phyloP scores from a whole-genome alignment of 108 stramenopile genomes.

The Cyclotella choctawhatcheeana region DNA sequence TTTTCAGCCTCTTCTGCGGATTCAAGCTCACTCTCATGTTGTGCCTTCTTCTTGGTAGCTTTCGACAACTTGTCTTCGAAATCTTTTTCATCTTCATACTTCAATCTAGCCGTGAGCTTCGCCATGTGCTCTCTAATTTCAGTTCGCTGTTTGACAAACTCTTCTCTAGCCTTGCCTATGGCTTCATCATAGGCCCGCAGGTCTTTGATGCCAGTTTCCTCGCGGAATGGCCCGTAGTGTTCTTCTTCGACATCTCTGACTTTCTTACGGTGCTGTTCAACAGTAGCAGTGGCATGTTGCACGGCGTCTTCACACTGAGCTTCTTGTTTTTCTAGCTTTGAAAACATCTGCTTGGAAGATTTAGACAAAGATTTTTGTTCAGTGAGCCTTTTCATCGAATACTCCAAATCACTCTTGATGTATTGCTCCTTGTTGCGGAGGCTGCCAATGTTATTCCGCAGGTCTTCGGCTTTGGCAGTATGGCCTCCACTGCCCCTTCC shows the following conservation, averaged over 20 bases:
- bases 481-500: conserved; percentile 56
- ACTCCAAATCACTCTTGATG: conserved; percentile 78
- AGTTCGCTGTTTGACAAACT: conserved; percentile 76
- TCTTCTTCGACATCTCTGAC: conserved; percentile 86
- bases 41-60: conserved; percentile 62
- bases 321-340: conserved; percentile 56
- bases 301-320: conserved; percentile 58
- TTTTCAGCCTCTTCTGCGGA: conserved; percentile 48
- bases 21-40: conserved; percentile 55
- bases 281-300: conserved; percentile 48
- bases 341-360: conserved; percentile 55
- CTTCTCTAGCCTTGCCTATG: conserved; percentile 81
- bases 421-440: conserved; percentile 76
- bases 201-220: conserved; percentile 81
- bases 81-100: conserved; percentile 61
- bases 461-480: conserved; percentile 65
- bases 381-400: conserved; percentile 72
- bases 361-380: conserved; percentile 70
- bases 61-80: conserved; percentile 62
- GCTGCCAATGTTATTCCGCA: conserved; percentile 73
- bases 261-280: conserved; percentile 43
- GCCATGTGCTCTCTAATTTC: conserved; percentile 75
- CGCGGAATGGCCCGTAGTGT: conserved; percentile 77
- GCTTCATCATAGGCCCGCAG: conserved; percentile 86
- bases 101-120: conserved; percentile 57